These are phyloP conservation scores for Thelephora ganbajun DNA, from an alignment of 768 basidiomycete genomes.

Conservation along the genomic window DNA sequence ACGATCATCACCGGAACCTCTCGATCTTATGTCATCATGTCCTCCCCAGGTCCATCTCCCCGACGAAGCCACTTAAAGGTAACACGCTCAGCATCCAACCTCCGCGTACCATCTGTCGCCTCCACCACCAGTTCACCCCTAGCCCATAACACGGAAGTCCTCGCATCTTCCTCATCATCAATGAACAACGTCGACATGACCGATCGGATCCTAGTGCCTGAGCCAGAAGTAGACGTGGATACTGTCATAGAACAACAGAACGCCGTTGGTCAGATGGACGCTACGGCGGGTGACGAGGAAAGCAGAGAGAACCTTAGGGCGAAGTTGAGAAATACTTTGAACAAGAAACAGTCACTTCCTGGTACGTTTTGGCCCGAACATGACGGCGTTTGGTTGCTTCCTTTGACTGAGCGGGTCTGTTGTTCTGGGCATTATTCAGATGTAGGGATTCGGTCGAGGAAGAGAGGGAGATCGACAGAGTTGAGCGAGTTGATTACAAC, in stretches of 20 bases:
- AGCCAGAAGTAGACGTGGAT: slow-evolving; percentile 50
- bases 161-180: slow-evolving; percentile 42
- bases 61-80: too few species aligned
- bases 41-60: too few species aligned
- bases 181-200: slow-evolving; percentile 48
- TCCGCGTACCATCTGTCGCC: too few species aligned
- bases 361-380: too few species aligned
- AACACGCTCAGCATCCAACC: too few species aligned
- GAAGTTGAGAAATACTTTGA: slow-evolving; percentile 56
- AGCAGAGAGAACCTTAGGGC: slow-evolving; percentile 56
- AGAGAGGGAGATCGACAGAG: slow-evolving; percentile 9
- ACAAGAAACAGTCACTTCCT: slow-evolving; percentile 24
- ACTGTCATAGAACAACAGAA: slow-evolving; percentile 38
- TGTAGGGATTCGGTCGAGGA: background rate
- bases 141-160: slow-evolving; percentile 17
- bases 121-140: too few species aligned
- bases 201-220: slow-evolving; percentile 60
- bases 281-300: slow-evolving; percentile 32
- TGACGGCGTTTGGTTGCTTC: slow-evolving; percentile 27
- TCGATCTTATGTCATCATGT: background rate
- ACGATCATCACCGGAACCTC: slow-evolving; percentile 1
- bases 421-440: slow-evolving; percentile 1
- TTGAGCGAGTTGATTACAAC: slow-evolving; percentile 26
- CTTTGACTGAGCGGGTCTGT: background rate
- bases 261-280: slow-evolving; percentile 30